A percentile compares a stretch with the other conserved stretches of the same genome.
Conservation (phyloP, 169 alveolate species). For the Cyclospora cayetanensis region DNA sequence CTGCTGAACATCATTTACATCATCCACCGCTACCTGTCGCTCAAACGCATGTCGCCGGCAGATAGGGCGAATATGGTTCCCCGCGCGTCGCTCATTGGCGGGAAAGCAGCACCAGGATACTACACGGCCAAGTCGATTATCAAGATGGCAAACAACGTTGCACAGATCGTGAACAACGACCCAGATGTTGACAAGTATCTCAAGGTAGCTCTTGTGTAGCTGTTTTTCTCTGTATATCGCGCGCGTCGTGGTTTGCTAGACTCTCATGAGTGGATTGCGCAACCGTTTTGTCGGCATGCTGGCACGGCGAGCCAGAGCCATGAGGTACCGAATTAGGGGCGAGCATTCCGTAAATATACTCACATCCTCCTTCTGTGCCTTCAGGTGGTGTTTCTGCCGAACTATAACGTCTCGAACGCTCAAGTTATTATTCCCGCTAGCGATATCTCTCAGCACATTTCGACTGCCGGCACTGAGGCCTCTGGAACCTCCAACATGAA, state of each 20-base stretch:
- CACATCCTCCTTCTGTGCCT: too few relatives aligned
- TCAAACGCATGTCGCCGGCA: constrained; percentile 80
- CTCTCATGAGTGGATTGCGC: constrained; percentile 35
- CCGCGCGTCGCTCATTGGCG: constrained; percentile 93
- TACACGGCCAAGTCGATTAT: constrained; percentile 93
- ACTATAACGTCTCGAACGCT: constrained; percentile 94
- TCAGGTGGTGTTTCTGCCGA: constrained; percentile 89
- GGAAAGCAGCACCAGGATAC: constrained; percentile 95
- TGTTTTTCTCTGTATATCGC: background rate
- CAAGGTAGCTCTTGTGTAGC: constrained; percentile 78
- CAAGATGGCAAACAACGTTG: constrained; percentile 90
- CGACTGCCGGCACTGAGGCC: constrained; percentile 97
- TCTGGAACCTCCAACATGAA: constrained; percentile 96
- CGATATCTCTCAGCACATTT: constrained; percentile 93
- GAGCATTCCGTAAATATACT: too few relatives aligned
- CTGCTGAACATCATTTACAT: constrained; percentile 89
- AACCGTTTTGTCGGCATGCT: background rate
- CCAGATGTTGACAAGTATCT: constrained; percentile 86
- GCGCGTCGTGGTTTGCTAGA: background rate
- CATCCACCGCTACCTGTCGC: constrained; percentile 83
- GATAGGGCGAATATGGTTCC: constrained; percentile 85
- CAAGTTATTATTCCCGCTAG: constrained; percentile 93
- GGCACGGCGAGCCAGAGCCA: too few relatives aligned
- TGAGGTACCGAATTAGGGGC: too few relatives aligned
- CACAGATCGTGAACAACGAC: constrained; percentile 90